A percentile compares a stretch with the other conserved stretches of the same genome.
Conservation (phyloP, 108 stramenopile genomes). For the Conticribra guillardii region DNA sequence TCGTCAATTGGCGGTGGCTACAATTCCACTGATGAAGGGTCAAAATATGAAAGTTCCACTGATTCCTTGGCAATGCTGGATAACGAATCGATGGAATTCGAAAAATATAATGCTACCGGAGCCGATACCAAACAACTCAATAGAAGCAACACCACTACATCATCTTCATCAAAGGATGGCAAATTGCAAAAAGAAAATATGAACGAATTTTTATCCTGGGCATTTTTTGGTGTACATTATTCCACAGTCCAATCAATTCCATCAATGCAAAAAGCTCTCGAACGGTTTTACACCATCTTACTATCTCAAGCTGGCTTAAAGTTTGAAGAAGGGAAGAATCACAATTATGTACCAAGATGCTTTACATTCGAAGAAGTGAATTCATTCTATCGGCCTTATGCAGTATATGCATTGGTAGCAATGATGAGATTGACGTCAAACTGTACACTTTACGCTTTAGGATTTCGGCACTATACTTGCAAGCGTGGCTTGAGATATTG, state of each 20-base stretch:
- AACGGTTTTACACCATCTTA: conserved; percentile 50
- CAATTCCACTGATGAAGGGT: conserved; percentile 10
- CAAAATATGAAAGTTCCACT: conserved; percentile 14
- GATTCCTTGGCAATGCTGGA: conserved; percentile 11
- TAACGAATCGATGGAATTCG: background rate
- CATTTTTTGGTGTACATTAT: conserved; percentile 66
- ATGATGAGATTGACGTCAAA: conserved; percentile 44
- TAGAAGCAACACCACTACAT: background rate
- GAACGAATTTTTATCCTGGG: conserved; percentile 80
- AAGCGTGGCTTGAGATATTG: conserved; percentile 61
- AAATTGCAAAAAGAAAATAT: conserved; percentile 59
- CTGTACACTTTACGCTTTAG: conserved; percentile 38
- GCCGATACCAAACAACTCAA: background rate
- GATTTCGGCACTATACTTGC: conserved; percentile 59
- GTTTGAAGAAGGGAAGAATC: conserved; percentile 51
- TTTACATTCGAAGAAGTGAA: conserved; percentile 70
- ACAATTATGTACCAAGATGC: conserved; percentile 41
- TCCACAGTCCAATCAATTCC: conserved; percentile 36
- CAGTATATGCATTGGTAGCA: conserved; percentile 59
- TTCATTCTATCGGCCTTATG: conserved; percentile 71
- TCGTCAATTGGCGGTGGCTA: conserved; percentile 4
- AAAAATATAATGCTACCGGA: background rate
- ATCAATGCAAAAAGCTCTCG: conserved; percentile 34
- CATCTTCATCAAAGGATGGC: background rate
- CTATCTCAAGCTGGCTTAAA: conserved; percentile 26